Conservation (phyloP, 768 basidiomycete genomes). For the Dentipellis fragilis region DNA sequence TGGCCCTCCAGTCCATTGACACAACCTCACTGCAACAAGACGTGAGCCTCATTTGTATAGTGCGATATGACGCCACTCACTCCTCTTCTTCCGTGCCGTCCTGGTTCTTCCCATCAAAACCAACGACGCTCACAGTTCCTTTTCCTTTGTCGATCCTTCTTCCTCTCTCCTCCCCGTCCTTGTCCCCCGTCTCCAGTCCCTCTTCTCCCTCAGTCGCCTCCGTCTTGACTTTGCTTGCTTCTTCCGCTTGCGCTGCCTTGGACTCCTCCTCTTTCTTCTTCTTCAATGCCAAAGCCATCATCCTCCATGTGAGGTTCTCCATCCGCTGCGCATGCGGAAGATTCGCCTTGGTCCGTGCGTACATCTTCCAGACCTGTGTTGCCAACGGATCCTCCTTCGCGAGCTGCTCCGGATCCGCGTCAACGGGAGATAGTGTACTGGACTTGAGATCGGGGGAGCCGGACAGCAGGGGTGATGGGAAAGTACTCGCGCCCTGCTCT, state of each 20-base stretch:
- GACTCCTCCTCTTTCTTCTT: slow-evolving; percentile 57
- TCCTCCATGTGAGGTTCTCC: slow-evolving; percentile 97
- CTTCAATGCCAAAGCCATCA: slow-evolving; percentile 94
- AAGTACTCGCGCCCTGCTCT: slow-evolving; percentile 37
- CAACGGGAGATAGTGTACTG: slow-evolving; percentile 27
- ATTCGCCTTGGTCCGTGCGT: slow-evolving; percentile 79
- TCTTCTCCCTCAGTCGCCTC: slow-evolving; percentile 15
- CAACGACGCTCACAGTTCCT: slow-evolving; percentile 58
- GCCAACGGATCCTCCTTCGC: slow-evolving; percentile 86
- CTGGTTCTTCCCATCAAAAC: slow-evolving; percentile 70
- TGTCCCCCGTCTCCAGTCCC: neutral
- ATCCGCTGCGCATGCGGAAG: slow-evolving; percentile 89
- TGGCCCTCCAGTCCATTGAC: slow-evolving; percentile 89
- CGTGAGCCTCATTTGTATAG: slow-evolving; percentile 15
- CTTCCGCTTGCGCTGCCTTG: slow-evolving; percentile 10
- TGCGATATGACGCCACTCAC: slow-evolving; percentile 36
- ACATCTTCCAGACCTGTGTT: slow-evolving; percentile 97
- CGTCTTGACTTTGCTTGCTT: slow-evolving; percentile 9
- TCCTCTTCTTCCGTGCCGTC: slow-evolving; percentile 65
- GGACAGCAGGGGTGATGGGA: slow-evolving; percentile 54
- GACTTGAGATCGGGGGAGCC: slow-evolving; percentile 60
- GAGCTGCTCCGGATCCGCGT: slow-evolving; percentile 52
- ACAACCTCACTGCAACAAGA: slow-evolving; percentile 32
- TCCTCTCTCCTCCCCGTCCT: slow-evolving; percentile 45
- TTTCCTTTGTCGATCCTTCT: slow-evolving; percentile 76